Percentiles rank a stretch among this genome's conserved stretches.
These are phyloP conservation scores for Lipomyces yarrowii DNA, from an alignment of 1,139 yeast species.

Conservation along the genomic window DNA sequence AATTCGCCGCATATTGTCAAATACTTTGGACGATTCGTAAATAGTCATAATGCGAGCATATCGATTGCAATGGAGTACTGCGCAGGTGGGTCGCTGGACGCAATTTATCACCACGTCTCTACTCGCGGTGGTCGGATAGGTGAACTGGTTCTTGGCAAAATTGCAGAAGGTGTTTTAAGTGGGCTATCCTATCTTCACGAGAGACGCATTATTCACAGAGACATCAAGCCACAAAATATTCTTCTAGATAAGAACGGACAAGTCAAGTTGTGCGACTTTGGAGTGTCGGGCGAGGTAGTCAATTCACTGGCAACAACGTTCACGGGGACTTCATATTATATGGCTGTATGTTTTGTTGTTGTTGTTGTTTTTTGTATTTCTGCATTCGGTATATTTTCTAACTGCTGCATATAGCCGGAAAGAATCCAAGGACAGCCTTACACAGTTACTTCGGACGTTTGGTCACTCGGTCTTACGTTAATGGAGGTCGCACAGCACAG, in stretches of 20 bases:
- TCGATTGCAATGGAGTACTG: conserved; percentile 95
- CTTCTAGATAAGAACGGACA: conserved; percentile 73
- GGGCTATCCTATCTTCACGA: conserved; percentile 89
- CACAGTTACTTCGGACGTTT: conserved; percentile 90
- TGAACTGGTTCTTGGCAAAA: conserved; percentile 86
- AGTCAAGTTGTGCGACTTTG: conserved; percentile 93
- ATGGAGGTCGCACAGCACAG: conserved; percentile 89
- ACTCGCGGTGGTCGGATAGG: conserved; percentile 80
- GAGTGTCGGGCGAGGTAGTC: conserved; percentile 97
- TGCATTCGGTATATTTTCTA: neutral
- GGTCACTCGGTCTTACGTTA: conserved; percentile 91
- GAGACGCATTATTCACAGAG: conserved; percentile 81
- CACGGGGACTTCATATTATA: conserved; percentile 94
- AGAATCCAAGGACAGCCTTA: conserved; percentile 93
- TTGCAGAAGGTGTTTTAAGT: conserved; percentile 79
- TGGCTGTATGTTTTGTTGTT: conserved; percentile 58
- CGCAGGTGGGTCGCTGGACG: conserved; percentile 90
- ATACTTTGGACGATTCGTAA: conserved; percentile 88
- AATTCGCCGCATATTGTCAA: conserved; percentile 82
- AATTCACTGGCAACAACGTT: conserved; percentile 93
- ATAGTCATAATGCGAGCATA: conserved; percentile 74
- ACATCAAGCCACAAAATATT: conserved; percentile 87
- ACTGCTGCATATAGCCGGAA: conserved; percentile 57
- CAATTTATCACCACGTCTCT: conserved; percentile 72
- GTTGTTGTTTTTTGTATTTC: neutral